phyloP scores from a whole-genome alignment of 495 filamentous ascomycete genomes.

The Aspergillus biplanus region DNA sequence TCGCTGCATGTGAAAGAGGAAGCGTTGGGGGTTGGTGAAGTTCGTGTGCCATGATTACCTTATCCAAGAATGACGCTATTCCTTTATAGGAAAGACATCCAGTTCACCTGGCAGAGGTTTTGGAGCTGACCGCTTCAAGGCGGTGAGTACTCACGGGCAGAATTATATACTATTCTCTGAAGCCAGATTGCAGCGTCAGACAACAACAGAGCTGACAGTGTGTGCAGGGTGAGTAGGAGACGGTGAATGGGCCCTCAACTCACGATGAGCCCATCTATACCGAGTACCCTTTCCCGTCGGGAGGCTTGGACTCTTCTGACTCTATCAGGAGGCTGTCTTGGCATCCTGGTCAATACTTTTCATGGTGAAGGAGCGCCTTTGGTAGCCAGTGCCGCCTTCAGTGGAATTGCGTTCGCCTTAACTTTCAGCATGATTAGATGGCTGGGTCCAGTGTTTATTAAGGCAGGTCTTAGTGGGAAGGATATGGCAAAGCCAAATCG shows the following conservation, averaged over 20 bases:
- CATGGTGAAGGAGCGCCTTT: slow-evolving; percentile 85
- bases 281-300: slow-evolving; percentile 58
- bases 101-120: background rate
- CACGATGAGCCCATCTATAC: slow-evolving; percentile 41
- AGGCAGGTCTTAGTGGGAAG: slow-evolving; percentile 84
- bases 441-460: slow-evolving; percentile 91
- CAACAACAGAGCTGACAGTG: slow-evolving; percentile 1
- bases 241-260: slow-evolving; percentile 12
- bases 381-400: slow-evolving; percentile 83
- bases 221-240: slow-evolving; percentile 5
- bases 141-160: slow-evolving; percentile 36
- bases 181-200: slow-evolving; percentile 40
- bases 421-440: slow-evolving; percentile 86
- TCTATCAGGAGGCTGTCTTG: slow-evolving; percentile 69
- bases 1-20: slow-evolving; percentile 21
- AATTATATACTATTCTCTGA: slow-evolving; percentile 34
- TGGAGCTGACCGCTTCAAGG: slow-evolving; percentile 24
- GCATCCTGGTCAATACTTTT: slow-evolving; percentile 80
- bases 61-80: slow-evolving; percentile 27
- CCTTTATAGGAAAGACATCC: background rate
- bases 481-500: slow-evolving; percentile 82
- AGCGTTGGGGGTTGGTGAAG: background rate
- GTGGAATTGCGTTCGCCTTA: slow-evolving; percentile 78
- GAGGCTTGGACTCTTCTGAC: slow-evolving; percentile 73
- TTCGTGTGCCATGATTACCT: slow-evolving; percentile 12